A percentile compares a stretch with the other conserved stretches of the same genome.
Evolutionary conservation across 257 asterid genomes (phyloP).

Genomic region (Penstemon davidsonii): DNA sequence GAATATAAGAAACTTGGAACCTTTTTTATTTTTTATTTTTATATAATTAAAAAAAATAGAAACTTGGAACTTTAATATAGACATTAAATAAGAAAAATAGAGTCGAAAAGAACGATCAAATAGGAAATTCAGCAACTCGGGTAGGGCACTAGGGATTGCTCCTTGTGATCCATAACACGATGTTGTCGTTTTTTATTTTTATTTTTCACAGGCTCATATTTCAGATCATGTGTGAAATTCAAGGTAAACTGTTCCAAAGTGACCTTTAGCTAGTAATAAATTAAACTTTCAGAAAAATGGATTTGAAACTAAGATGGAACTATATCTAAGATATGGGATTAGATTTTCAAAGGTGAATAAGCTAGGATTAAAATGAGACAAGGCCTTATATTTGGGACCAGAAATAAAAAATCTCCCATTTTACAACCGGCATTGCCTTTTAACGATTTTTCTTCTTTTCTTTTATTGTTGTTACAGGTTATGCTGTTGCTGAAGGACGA

Average conservation of each 20-base stretch:
- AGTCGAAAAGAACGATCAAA: background rate
- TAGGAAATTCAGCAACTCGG: background rate
- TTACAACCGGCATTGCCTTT: background rate
- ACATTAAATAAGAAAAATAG: background rate
- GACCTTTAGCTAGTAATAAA: background rate
- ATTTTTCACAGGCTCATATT: background rate
- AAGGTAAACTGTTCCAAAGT: background rate
- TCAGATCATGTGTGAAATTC: background rate
- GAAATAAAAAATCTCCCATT: background rate
- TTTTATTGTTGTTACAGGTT: slow-evolving; percentile 46
- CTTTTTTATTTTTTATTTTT: too few species aligned
- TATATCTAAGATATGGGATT: background rate
- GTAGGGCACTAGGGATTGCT: background rate
- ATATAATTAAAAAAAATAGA: too few species aligned
- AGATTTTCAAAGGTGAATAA: background rate
- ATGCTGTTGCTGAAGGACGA: slow-evolving; percentile 57
- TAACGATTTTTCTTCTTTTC: background rate
- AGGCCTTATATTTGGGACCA: slow-evolving; percentile 5
- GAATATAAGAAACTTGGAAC: background rate
- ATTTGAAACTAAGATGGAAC: background rate
- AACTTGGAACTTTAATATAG: background rate
- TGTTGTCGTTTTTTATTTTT: background rate
- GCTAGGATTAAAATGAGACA: background rate
- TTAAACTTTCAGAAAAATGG: background rate
- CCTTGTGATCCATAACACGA: background rate